Evolutionary conservation across 75 land plant species (phyloP), one percentile per base, ranked within the genome.

Genomic region (Selaginella moellendorffii): DNA sequence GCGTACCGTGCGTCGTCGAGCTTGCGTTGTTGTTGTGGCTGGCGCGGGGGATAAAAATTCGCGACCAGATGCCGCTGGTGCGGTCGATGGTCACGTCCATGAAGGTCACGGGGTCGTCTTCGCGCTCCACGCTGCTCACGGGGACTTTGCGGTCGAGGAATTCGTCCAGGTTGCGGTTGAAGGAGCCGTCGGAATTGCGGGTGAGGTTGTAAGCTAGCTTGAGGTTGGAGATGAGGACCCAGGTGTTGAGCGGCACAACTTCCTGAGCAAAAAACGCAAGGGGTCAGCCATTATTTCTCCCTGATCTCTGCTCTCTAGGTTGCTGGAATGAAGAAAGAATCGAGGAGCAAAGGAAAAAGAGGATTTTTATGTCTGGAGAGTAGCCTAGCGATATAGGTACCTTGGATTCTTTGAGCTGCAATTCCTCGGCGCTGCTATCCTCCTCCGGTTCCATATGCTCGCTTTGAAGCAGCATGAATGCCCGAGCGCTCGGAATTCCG

Each of bases 111-210:
- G 89, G 68, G 64, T 42, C 68, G 54, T 87, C 88, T 19, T 88
- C 93, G n/a, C 80, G 73, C 24, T 79, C 81, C 1, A 88, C 86
- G 25, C 65, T 65, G 1, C 69, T 27, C 26, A 82, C 82, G 0
- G 84, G 71, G 19, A 83, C 95, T 59, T 81, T 86, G 12, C 78
- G 65, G 25, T 91, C 97, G 21, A 87, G 71, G 31, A 62, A 77
- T 67, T 91, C 97, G 10, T 83, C 83, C 51, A 91, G 67, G 24
- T 76, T 74, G 14, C 97, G 85, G 69, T 91, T 81, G 66, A 88
- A 82, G n/a, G 89, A 84, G 20, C 97, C 97, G 54, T 91, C 97
- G 0, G 88, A 77, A 8, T 92, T 85, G 24, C 95, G 78, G 27
- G 83, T 81, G 56, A 88, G 68, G 42, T 82, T 80, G 76, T 88